A percentile compares a stretch with the other conserved stretches of the same genome.
Evolutionary conservation across 1,284 basidiomycete genomes (phyloP).

Genomic region (Irpex sp.): DNA sequence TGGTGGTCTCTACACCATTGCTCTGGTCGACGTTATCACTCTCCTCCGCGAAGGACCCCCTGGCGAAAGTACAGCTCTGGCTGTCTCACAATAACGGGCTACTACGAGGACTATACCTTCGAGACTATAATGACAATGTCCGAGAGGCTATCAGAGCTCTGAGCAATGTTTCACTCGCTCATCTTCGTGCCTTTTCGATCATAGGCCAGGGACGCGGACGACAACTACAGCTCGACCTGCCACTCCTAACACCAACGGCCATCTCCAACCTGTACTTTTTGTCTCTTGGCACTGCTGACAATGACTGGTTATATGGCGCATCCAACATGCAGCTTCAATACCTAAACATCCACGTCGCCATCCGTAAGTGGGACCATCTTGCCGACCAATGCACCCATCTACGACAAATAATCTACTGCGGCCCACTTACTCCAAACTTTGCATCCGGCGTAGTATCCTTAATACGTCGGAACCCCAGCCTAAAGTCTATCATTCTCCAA

Average conservation of each 20-base stretch:
- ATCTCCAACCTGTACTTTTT: constrained; percentile 14
- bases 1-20: constrained; percentile 43
- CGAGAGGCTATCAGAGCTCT: constrained; percentile 19
- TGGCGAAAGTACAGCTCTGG: constrained; percentile 54
- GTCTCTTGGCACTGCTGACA: neutral
- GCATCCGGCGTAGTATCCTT: constrained; percentile 17
- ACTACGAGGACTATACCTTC: constrained; percentile 44
- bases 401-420: constrained; percentile 16
- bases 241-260: constrained; percentile 11
- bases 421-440: neutral
- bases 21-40: constrained; percentile 63
- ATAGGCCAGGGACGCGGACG: constrained; percentile 3
- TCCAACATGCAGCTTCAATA: constrained; percentile 14
- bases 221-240: constrained; percentile 11
- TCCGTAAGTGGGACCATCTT: constrained; percentile 17
- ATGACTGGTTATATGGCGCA: constrained; percentile 4
- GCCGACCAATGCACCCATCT: constrained; percentile 16
- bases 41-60: constrained; percentile 34
- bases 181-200: constrained; percentile 17
- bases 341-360: constrained; percentile 7
- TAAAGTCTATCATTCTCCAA: constrained; percentile 18
- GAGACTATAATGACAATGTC: constrained; percentile 11
- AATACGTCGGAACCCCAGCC: constrained; percentile 21
- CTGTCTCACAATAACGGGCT: constrained; percentile 45
- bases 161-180: constrained; percentile 26